These are phyloP conservation scores for Suhomyces prunicola DNA, from an alignment of 805 yeast species.

Conservation along the genomic window DNA sequence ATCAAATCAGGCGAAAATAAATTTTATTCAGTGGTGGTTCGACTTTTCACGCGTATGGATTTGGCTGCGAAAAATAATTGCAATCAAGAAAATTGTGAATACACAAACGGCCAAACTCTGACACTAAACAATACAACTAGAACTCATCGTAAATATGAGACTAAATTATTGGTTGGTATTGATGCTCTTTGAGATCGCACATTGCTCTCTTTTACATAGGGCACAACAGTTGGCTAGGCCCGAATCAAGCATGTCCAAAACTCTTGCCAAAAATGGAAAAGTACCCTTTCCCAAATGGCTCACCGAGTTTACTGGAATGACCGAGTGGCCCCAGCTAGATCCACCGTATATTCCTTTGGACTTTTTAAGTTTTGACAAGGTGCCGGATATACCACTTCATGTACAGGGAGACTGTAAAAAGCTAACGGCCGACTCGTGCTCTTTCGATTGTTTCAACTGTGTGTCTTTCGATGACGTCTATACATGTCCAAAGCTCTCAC, in stretches of 20 bases:
- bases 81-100: not conserved
- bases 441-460: conserved; percentile 85
- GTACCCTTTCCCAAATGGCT: conserved; percentile 79
- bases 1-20: not conserved
- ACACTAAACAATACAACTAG: not conserved
- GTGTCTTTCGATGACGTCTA: conserved; percentile 70
- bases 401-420: conserved; percentile 57
- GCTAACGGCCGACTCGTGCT: conserved; percentile 46
- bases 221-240: not conserved
- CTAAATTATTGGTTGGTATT: not conserved
- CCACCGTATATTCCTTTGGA: conserved; percentile 88
- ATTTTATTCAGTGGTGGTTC: too few relatives aligned
- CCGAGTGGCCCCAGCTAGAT: conserved; percentile 77
- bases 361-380: conserved; percentile 53
- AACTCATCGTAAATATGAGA: not conserved
- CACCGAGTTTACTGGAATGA: conserved; percentile 65
- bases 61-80: not conserved
- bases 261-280: not conserved
- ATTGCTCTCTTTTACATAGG: not conserved
- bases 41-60: not conserved
- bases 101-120: not conserved
- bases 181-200: not conserved
- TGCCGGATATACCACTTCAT: conserved; percentile 51
- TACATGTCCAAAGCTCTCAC: conserved; percentile 73
- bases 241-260: not conserved